phyloP scores from a whole-genome alignment of 2,329 filamentous ascomycete genomes.

The Dothideomycetes sp. region DNA sequence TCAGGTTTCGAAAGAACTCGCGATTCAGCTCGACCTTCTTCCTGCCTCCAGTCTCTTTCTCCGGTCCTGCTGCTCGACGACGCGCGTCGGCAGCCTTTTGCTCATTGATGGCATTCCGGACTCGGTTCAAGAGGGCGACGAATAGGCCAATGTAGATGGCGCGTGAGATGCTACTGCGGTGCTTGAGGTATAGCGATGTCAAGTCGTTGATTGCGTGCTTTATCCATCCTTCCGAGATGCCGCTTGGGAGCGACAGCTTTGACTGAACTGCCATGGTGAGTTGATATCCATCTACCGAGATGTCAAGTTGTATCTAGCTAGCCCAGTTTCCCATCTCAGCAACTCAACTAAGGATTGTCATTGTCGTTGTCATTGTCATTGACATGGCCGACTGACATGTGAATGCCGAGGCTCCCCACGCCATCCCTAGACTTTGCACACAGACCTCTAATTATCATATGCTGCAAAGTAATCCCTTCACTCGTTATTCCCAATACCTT shows the following conservation, averaged over 20 bases:
- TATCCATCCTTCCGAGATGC: slow-evolving; percentile 51
- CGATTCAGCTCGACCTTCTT: slow-evolving; percentile 84
- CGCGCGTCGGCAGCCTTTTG: slow-evolving; percentile 64
- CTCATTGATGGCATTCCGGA: slow-evolving; percentile 84
- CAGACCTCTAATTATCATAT: no score
- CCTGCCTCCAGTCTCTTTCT: slow-evolving; percentile 27
- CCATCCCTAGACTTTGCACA: no score
- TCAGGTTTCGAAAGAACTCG: slow-evolving; percentile 71
- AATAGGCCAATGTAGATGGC: slow-evolving; percentile 76
- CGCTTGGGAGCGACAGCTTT: slow-evolving; percentile 50
- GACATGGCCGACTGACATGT: no score
- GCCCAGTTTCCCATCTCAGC: no score
- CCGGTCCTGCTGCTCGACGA: slow-evolving; percentile 36
- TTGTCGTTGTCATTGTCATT: no score
- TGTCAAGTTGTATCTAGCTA: no score
- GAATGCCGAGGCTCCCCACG: no score
- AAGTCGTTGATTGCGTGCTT: slow-evolving; percentile 57
- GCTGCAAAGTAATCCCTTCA: no score
- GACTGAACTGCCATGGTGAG: slow-evolving; percentile 62
- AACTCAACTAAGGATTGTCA: no score
- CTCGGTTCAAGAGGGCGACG: slow-evolving; percentile 71
- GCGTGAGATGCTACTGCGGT: slow-evolving; percentile 75
- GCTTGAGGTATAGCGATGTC: slow-evolving; percentile 62
- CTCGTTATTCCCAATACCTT: no score
- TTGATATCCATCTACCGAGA: not conserved